phyloP scores from a whole-genome alignment of 163 green algal species.

The Trebouxia gelatinosa region DNA sequence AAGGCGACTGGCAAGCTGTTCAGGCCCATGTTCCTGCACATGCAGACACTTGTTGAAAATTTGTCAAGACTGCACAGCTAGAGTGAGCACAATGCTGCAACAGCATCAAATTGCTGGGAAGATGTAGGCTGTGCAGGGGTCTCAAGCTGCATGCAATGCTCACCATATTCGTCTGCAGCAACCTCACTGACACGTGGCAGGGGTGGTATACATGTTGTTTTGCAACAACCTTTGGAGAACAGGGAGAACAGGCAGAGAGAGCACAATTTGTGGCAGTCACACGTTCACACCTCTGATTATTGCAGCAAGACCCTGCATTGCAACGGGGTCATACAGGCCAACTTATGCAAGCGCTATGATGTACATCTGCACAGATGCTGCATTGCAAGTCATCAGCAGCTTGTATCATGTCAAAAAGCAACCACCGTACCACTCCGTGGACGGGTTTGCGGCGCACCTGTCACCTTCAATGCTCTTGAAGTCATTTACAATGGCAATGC shows the following conservation, averaged over 20 bases:
- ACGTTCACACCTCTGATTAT: too few relatives aligned
- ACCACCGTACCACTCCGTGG: too few relatives aligned
- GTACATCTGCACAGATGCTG: not conserved
- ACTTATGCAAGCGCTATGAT: not conserved
- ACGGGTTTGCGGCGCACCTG: constrained; percentile 54
- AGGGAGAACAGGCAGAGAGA: too few relatives aligned
- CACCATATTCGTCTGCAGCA: not conserved
- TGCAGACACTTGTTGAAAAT: not conserved
- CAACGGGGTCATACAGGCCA: not conserved
- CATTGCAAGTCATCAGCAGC: not conserved
- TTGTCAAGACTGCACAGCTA: not conserved
- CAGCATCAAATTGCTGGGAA: not conserved
- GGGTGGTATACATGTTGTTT: not conserved
- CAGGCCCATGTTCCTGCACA: constrained; percentile 78
- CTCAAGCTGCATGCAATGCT: not conserved
- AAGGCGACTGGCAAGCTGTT: constrained; percentile 96
- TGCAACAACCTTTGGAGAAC: too few relatives aligned
- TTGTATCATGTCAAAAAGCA: not conserved
- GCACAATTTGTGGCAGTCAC: too few relatives aligned
- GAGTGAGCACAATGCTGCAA: too few relatives aligned
- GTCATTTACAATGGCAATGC: constrained; percentile 99
- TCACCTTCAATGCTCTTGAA: constrained; percentile 98
- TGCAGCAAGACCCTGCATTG: too few relatives aligned
- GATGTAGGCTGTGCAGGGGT: not conserved
- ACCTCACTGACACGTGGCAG: not conserved